Evolutionary conservation across 768 basidiomycete genomes (phyloP).

Genomic region (Suillus tomentosus): DNA sequence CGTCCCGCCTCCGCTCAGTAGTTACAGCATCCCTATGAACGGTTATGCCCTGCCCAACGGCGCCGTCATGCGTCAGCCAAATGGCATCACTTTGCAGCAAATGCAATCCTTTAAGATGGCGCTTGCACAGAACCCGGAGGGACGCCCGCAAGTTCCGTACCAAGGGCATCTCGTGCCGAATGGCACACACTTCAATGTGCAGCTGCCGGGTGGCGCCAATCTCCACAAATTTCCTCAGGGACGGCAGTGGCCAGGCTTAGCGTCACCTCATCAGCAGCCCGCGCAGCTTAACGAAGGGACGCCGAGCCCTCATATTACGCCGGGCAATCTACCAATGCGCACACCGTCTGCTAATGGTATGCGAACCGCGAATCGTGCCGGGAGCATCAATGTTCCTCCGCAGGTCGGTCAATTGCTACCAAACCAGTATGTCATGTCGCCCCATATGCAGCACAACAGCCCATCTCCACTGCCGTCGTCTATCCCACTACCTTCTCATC

Average conservation of each 20-base stretch:
- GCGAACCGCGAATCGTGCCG: slow-evolving; percentile 42
- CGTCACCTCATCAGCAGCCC: slow-evolving; percentile 26
- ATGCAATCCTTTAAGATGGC: slow-evolving; percentile 61
- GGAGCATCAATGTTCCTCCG: slow-evolving; percentile 17
- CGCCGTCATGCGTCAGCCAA: slow-evolving; percentile 39
- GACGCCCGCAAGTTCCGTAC: slow-evolving; percentile 35
- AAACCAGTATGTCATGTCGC: slow-evolving; percentile 51
- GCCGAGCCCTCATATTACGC: slow-evolving; percentile 43
- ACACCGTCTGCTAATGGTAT: slow-evolving; percentile 61
- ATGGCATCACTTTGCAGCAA: slow-evolving; percentile 54
- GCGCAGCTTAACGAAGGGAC: slow-evolving; percentile 31
- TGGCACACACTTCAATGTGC: slow-evolving; percentile 34
- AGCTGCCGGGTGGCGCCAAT: slow-evolving; percentile 25
- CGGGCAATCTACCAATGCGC: slow-evolving; percentile 41
- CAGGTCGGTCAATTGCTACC: slow-evolving; percentile 32
- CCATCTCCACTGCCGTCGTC: slow-evolving; percentile 49
- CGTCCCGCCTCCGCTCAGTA: slow-evolving; percentile 40
- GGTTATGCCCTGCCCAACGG: slow-evolving; percentile 36
- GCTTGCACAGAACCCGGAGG: slow-evolving; percentile 42
- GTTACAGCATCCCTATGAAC: slow-evolving; percentile 52
- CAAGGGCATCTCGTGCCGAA: slow-evolving; percentile 32
- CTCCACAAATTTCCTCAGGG: slow-evolving; percentile 40
- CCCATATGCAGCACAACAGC: slow-evolving; percentile 48
- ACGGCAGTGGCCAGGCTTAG: slow-evolving; percentile 41
- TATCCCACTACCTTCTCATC: slow-evolving; percentile 38